Evolutionary conservation across 1,284 basidiomycete genomes (phyloP).

Genomic region (Thecaphora thlaspeos): DNA sequence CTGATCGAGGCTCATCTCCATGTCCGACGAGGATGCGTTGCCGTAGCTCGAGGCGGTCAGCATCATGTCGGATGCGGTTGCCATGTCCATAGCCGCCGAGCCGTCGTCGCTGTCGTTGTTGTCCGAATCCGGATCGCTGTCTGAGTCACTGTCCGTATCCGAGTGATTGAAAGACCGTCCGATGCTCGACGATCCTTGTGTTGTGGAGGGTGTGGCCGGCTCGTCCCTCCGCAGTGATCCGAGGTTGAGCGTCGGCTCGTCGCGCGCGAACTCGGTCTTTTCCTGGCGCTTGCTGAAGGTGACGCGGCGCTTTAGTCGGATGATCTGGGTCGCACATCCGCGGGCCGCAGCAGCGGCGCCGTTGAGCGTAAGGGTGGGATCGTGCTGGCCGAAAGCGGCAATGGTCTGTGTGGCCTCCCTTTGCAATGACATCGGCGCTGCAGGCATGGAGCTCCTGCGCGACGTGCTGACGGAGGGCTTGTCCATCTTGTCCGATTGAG

Average conservation of each 20-base stretch:
- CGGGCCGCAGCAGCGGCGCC: slow-evolving; percentile 7
- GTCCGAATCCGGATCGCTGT: slow-evolving; percentile 14
- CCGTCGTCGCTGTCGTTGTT: slow-evolving; percentile 23
- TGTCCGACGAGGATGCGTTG: slow-evolving; percentile 23
- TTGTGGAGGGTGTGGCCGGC: slow-evolving; percentile 23
- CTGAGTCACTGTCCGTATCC: slow-evolving; percentile 18
- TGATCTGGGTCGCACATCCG: slow-evolving; percentile 25
- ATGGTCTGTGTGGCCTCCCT: neutral
- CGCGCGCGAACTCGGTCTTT: slow-evolving; percentile 35
- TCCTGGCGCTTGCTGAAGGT: slow-evolving; percentile 42
- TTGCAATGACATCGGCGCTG: too few species aligned
- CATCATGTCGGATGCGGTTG: slow-evolving; percentile 23
- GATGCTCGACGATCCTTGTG: slow-evolving; percentile 25
- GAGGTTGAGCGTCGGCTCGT: slow-evolving; percentile 39
- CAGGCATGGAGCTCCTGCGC: too few species aligned
- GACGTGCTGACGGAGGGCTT: too few species aligned
- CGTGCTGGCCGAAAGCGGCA: neutral
- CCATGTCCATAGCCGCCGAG: slow-evolving; percentile 8
- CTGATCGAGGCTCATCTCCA: slow-evolving; percentile 25
- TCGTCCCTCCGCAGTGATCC: slow-evolving; percentile 26
- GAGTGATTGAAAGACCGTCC: slow-evolving; percentile 27
- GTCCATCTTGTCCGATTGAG: too few species aligned
- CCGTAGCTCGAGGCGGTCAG: slow-evolving; percentile 28
- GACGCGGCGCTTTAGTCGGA: slow-evolving; percentile 33
- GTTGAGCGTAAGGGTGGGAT: neutral